Evolutionary conservation across 2,329 filamentous ascomycete genomes (phyloP).

Genomic region (Berkeleyomyces rouxiae): DNA sequence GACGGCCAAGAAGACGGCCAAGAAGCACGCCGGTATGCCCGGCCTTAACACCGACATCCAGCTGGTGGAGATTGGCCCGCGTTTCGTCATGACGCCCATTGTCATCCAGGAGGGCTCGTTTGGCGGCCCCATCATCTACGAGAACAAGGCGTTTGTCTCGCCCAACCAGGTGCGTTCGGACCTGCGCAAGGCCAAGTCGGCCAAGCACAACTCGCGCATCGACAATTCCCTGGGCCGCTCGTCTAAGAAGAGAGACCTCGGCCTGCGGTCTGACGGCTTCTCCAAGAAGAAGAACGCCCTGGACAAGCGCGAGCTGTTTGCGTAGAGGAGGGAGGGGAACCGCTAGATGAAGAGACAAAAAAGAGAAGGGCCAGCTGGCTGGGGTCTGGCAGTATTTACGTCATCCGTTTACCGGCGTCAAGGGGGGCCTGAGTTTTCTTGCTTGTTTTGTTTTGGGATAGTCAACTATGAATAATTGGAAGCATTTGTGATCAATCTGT

Average conservation of each 20-base stretch:
- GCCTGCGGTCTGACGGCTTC: slow-evolving; percentile 49
- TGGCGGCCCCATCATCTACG: slow-evolving; percentile 89
- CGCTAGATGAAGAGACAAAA: slow-evolving; percentile 15
- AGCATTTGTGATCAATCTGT: slow-evolving; percentile 6
- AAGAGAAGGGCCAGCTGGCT: slow-evolving; percentile 6
- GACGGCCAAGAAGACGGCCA: slow-evolving; percentile 19
- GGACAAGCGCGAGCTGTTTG: slow-evolving; percentile 63
- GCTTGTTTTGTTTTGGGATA: slow-evolving; percentile 3
- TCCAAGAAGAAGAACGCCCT: slow-evolving; percentile 50
- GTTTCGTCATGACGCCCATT: slow-evolving; percentile 85
- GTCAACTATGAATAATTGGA: slow-evolving; percentile 12
- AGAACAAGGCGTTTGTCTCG: slow-evolving; percentile 93
- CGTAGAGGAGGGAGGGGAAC: slow-evolving; percentile 26
- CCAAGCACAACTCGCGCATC: slow-evolving; percentile 57
- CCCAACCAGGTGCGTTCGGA: slow-evolving; percentile 89
- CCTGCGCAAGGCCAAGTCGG: slow-evolving; percentile 56
- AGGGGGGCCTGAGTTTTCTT: slow-evolving; percentile 11
- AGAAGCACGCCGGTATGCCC: slow-evolving; percentile 23
- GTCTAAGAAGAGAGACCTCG: slow-evolving; percentile 60
- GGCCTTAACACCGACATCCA: slow-evolving; percentile 56
- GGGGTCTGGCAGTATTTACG: slow-evolving; percentile 12
- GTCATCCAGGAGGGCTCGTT: slow-evolving; percentile 92
- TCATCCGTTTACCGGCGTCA: slow-evolving; percentile 14
- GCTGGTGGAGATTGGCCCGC: slow-evolving; percentile 82
- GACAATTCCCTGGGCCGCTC: slow-evolving; percentile 58